Evolutionary conservation across 2,329 filamentous ascomycete genomes (phyloP), one percentile per base, ranked within the genome.

Genomic region (Colletotrichum salicis): DNA sequence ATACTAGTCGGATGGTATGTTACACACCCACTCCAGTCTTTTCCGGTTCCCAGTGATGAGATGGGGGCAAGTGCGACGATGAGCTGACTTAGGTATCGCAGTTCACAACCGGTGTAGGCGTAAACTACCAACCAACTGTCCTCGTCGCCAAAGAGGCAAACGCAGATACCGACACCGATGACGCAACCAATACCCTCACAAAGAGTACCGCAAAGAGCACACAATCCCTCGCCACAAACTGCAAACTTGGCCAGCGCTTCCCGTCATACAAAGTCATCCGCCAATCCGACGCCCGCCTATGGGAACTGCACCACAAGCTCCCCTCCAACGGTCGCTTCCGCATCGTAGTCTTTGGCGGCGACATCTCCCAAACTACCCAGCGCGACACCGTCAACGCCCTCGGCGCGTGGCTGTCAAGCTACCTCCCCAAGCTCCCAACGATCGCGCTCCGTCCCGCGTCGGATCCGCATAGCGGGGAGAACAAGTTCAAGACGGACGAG

Each of bases 291-390:
- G 85, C 83, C 0, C 82, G 87, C 2, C 87, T 89, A 0, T 90
- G 87, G 85, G 86, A 91, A 35, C 83, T 92, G 55, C 89, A 91
- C 61, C 83, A 89, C 71, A 81, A 82, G n/a, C 82, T 92, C n/a
- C 84, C 82, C 33, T 85, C 84, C 24, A 86, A 90, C 76, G 90
- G 90, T 1, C 83, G 86, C 1, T 92, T 89, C 78, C 82, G 89
- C 3, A 76, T 92, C 48, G 78, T 92, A 1, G 80, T 93, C 2
- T 93, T 94, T 74, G 85, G 89, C 0, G 91, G 91, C 2, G 83
- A 91, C 74, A 80, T 93, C 4, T 79, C 82, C 1, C 74, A 81
- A 0, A n/a, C 79, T 0, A 55, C 71, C 1, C 87, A 89, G 71
- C 83, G 84, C 67, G 75, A 78, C 0, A 82, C 84, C 5, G 80